Conservation (phyloP, 2,329 filamentous ascomycete genomes). For the Chaetomium strumarium region DNA sequence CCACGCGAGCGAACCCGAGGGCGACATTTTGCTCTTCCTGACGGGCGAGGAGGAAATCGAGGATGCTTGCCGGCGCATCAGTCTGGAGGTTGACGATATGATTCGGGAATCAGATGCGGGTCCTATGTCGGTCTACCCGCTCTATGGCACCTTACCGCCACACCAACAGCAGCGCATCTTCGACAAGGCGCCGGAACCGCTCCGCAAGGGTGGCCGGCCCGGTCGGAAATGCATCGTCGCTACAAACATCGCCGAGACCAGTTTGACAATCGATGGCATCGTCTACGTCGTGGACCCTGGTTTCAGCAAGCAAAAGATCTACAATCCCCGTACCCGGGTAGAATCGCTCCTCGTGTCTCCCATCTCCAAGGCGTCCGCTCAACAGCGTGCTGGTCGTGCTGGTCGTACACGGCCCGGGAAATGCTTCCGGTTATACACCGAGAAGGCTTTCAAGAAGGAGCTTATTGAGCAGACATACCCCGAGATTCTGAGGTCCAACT, state of each 20-base stretch:
- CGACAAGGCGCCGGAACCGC: slow-evolving; percentile 72
- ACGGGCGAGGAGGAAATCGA: slow-evolving; percentile 99
- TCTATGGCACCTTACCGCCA: slow-evolving; percentile 90
- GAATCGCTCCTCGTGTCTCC: slow-evolving; percentile 96
- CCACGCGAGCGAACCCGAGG: slow-evolving; percentile 85
- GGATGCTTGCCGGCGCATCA: slow-evolving; percentile 88
- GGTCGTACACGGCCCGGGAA: slow-evolving; percentile 98
- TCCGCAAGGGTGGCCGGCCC: slow-evolving; percentile 69
- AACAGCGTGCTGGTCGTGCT: slow-evolving; percentile 96
- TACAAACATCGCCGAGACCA: slow-evolving; percentile 97
- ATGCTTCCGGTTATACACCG: slow-evolving; percentile 95
- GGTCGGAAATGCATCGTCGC: slow-evolving; percentile 93
- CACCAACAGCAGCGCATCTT: slow-evolving; percentile 94
- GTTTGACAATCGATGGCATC: slow-evolving; percentile 95
- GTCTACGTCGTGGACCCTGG: slow-evolving; percentile 99
- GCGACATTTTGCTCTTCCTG: slow-evolving; percentile 89
- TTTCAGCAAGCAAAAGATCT: slow-evolving; percentile 99
- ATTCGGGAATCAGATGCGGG: slow-evolving; percentile 85
- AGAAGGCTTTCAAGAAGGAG: slow-evolving; percentile 94
- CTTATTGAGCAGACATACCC: slow-evolving; percentile 96
- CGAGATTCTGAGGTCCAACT: slow-evolving; percentile 89
- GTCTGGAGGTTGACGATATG: slow-evolving; percentile 85
- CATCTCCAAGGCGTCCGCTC: slow-evolving; percentile 94
- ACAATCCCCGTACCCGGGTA: slow-evolving; percentile 93
- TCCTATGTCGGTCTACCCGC: slow-evolving; percentile 81